Base-by-base conservation (phyloP, 306 rosid genomes). In the Calophaca sinica region DNA sequence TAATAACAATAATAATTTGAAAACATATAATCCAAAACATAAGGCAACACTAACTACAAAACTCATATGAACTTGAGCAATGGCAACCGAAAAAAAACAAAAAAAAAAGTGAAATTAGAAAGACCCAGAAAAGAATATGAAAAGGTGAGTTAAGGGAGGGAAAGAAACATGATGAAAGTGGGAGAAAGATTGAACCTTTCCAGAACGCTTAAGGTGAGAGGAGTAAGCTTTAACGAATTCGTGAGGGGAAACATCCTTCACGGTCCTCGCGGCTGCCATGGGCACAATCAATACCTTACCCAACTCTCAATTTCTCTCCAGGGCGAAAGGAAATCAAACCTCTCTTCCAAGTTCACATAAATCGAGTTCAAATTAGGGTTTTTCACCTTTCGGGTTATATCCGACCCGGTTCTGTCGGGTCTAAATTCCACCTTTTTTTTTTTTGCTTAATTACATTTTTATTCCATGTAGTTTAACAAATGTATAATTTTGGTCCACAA, bases 121-220 rank as follows among this genome's bases (percentile, higher is more conserved):
- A 57, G 35, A 57, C 58, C 48, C 10, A 4, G 69, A 41, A 48
- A 59, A n/a, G 26, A 26, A 55, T 70, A 2, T 10, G 29, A 62
- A 6, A 39, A 45, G 61, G 5, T 35, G 36, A 50, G 35, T 57
- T 7, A 14, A 61, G 6, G 11, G 7, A n/a, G 66, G 10, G 5
- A 60, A 5, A 2, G 12, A 7, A 4, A 20, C 55, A 11, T 13
- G 11, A 66, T 14, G 48, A 39, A 49, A 50, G 15, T 6, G n/a
- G 4, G 0, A 9, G 33, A 9, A 32, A 48, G 7, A 55, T 12
- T 2, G 53, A 59, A 88, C 96, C 86, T 80, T 67, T 51, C 89
- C 96, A 9, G 93, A 88, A 8, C 91, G 87, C 68, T 90, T 90
- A 20, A 90, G 88, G 57, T 90, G 91, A 59, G 91, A 85, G 1